Percentiles rank a stretch among this genome's conserved stretches.
Evolutionary conservation across 2,329 filamentous ascomycete species (phyloP).

Genomic region (Trichoderma lentiforme): DNA sequence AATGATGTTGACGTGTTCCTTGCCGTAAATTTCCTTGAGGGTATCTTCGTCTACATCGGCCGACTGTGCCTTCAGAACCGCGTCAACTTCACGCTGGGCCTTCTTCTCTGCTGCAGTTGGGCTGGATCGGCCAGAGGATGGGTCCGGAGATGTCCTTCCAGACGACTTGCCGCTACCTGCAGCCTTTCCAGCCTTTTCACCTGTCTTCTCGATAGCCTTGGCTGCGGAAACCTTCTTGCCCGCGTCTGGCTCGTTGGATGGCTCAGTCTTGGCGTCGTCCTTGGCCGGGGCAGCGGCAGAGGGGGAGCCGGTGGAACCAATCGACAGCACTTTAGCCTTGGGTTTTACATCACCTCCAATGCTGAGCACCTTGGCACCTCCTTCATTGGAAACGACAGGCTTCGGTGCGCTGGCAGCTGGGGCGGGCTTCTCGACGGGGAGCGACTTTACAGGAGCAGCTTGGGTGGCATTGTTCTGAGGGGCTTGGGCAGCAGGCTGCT

Average conservation of each 20-base stretch:
- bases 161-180: conserved; percentile 43
- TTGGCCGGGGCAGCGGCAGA: conserved; percentile 31
- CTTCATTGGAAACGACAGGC: conserved; percentile 52
- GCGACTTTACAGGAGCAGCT: conserved; percentile 38
- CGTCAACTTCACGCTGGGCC: conserved; percentile 66
- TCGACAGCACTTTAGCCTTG: conserved; percentile 47
- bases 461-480: conserved; percentile 38
- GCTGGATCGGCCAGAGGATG: conserved; percentile 80
- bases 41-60: conserved; percentile 70
- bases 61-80: conserved; percentile 77
- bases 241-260: conserved; percentile 56
- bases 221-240: conserved; percentile 80
- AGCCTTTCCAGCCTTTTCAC: conserved; percentile 53
- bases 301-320: conserved; percentile 31
- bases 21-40: conserved; percentile 92
- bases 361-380: conserved; percentile 62
- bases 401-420: conserved; percentile 45
- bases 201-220: conserved; percentile 90
- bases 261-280: conserved; percentile 48
- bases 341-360: conserved; percentile 61
- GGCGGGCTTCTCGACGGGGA: conserved; percentile 36
- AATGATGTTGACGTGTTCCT: conserved; percentile 90
- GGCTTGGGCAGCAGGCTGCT: conserved; percentile 7
- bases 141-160: conserved; percentile 76
- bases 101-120: conserved; percentile 60